Evolutionary conservation across 805 yeast species (phyloP).

Genomic region (Metschnikowia vanudenii): DNA sequence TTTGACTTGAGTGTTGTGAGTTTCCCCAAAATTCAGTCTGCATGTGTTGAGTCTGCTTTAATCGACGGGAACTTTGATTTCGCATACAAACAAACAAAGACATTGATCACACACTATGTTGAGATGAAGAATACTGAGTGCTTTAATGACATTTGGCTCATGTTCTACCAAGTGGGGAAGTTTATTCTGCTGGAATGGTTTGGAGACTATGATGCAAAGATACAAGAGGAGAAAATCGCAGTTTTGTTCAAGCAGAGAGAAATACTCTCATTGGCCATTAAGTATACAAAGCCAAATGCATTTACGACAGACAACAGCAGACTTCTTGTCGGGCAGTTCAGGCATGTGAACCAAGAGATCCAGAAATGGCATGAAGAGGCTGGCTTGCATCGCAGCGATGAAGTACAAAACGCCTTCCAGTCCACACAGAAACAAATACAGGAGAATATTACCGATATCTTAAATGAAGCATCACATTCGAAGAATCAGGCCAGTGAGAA

Average conservation of each 20-base stretch:
- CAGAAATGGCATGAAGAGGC: constrained; percentile 21
- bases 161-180: constrained; percentile 73
- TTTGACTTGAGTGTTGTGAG: constrained; percentile 20
- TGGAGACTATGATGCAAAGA: constrained; percentile 18
- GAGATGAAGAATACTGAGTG: constrained; percentile 12
- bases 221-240: constrained; percentile 17
- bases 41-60: constrained; percentile 67
- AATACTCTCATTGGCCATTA: constrained; percentile 51
- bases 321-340: constrained; percentile 64
- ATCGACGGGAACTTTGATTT: constrained; percentile 58
- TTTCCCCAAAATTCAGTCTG: constrained; percentile 36
- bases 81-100: constrained; percentile 48
- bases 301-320: constrained; percentile 57
- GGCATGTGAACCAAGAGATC: constrained; percentile 41
- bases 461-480: constrained; percentile 29
- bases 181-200: constrained; percentile 27
- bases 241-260: constrained; percentile 50
- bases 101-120: constrained; percentile 32
- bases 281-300: constrained; percentile 26
- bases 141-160: constrained; percentile 55
- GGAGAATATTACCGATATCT: constrained; percentile 24
- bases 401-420: constrained; percentile 11
- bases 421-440: constrained; percentile 21
- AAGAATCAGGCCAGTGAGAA: constrained; percentile 43
- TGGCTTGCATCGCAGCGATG: constrained; percentile 14